Evolutionary conservation across 176 grass and related monocot genomes (phyloP).

Genomic region (Echinochloa phyllopogon): DNA sequence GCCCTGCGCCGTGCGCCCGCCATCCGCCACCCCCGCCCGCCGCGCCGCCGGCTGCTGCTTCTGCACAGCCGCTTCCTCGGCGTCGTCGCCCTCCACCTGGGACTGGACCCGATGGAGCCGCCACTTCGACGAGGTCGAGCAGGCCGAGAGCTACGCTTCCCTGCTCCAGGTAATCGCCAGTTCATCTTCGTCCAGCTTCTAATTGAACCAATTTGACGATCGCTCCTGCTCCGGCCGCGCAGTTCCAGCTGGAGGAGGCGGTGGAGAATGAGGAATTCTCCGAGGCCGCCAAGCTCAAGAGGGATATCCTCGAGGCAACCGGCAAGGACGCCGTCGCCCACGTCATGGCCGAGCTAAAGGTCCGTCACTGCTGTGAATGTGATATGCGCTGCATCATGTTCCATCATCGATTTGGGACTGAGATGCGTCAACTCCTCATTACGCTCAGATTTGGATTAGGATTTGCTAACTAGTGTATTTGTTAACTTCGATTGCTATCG

Average conservation of each 20-base stretch:
- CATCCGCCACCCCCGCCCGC: slow-evolving; percentile 3
- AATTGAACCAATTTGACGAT: slow-evolving; percentile 28
- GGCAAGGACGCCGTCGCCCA: slow-evolving; percentile 66
- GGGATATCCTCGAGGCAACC: slow-evolving; percentile 58
- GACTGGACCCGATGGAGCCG: slow-evolving; percentile 86
- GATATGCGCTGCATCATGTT: not conserved
- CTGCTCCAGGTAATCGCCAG: slow-evolving; percentile 58
- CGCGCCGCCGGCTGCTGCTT: slow-evolving; percentile 37
- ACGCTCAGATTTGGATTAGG: not conserved
- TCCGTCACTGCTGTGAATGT: slow-evolving; percentile 18
- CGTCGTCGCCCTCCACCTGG: slow-evolving; percentile 55
- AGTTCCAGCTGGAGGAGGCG: slow-evolving; percentile 98
- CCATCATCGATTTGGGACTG: not conserved
- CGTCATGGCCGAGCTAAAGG: slow-evolving; percentile 93
- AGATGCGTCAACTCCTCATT: not conserved
- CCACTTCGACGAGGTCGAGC: slow-evolving; percentile 86
- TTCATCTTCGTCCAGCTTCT: not conserved
- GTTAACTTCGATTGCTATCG: not conserved
- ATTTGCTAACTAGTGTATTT: not conserved
- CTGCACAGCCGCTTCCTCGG: slow-evolving; percentile 38
- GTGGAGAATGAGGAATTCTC: slow-evolving; percentile 88
- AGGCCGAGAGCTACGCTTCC: slow-evolving; percentile 82
- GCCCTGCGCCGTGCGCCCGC: slow-evolving; percentile 38
- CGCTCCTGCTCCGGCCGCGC: slow-evolving; percentile 1
- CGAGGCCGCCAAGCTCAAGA: slow-evolving; percentile 79